Conservation (phyloP, 108 stramenopile species). For the Cyclotella cryptica region DNA sequence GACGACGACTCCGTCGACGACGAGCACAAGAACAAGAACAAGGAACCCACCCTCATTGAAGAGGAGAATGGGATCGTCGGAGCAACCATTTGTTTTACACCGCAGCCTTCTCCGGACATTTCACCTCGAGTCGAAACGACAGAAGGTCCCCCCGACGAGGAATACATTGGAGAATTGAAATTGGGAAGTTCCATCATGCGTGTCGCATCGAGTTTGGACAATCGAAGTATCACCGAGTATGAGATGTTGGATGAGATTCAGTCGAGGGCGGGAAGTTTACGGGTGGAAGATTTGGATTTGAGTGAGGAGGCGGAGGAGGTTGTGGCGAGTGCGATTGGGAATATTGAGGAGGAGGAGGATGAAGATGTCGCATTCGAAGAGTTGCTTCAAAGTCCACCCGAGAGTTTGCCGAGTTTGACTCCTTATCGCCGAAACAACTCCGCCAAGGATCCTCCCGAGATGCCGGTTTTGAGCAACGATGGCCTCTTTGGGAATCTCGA, state of each 20-base stretch:
- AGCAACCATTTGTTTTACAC: slow-evolving; percentile 55
- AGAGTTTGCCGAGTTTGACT: slow-evolving; percentile 8
- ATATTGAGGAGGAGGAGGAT: not conserved
- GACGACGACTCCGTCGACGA: no score
- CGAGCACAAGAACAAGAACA: no score
- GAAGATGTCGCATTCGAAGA: not conserved
- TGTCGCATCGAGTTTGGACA: not conserved
- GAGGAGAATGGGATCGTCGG: slow-evolving; percentile 36
- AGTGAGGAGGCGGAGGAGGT: slow-evolving; percentile 19
- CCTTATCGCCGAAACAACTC: no score
- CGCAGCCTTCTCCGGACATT: slow-evolving; percentile 34
- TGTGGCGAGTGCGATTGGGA: not conserved
- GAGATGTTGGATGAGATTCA: slow-evolving; percentile 39
- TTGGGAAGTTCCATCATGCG: not conserved
- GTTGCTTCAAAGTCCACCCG: not conserved
- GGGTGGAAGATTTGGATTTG: slow-evolving; percentile 44
- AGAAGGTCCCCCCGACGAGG: not conserved
- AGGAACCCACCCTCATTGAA: not conserved
- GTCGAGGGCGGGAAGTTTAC: slow-evolving; percentile 14
- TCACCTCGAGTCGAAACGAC: not conserved
- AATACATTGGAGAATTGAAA: slow-evolving; percentile 39
- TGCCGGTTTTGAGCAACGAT: not conserved
- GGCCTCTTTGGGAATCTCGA: not conserved
- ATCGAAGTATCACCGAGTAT: slow-evolving; percentile 26
- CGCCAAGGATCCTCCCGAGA: not conserved